Conservation (phyloP, 208 protist species). For the Trypanosoma rangeli region DNA sequence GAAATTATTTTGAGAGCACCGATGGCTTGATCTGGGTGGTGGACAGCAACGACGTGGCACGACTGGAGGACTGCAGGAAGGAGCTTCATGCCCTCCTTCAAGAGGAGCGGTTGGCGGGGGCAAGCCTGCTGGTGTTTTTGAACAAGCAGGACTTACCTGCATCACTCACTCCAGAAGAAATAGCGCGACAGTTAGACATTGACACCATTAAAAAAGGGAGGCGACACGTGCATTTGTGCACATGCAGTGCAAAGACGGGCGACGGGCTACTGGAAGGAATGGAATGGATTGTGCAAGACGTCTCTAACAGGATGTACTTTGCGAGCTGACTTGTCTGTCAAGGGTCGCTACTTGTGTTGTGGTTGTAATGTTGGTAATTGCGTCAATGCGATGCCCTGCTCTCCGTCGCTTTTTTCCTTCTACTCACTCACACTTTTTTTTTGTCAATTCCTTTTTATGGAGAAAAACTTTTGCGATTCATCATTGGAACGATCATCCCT, state of each 20-base stretch:
- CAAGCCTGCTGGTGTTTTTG: conserved; percentile 99
- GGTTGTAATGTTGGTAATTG: too few species aligned
- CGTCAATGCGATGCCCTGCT: too few species aligned
- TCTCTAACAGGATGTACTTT: conserved; percentile 92
- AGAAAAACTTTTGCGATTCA: too few species aligned
- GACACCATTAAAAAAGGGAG: conserved; percentile 75
- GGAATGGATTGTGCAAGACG: conserved; percentile 98
- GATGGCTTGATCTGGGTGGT: conserved; percentile 97
- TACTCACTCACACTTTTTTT: too few species aligned
- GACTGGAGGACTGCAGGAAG: conserved; percentile 90
- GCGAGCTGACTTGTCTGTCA: conserved; percentile 29
- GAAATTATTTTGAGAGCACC: conserved; percentile 97
- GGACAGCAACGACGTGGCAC: conserved; percentile 94
- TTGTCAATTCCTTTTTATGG: too few species aligned
- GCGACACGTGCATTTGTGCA: conserved; percentile 94
- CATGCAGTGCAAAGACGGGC: conserved; percentile 96
- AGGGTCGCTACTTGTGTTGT: neutral
- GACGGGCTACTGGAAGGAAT: conserved; percentile 97
- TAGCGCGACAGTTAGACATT: conserved; percentile 73
- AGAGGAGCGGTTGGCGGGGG: conserved; percentile 97
- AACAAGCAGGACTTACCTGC: conserved; percentile 99
- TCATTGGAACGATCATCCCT: too few species aligned
- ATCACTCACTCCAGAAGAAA: conserved; percentile 58
- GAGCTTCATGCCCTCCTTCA: conserved; percentile 96
- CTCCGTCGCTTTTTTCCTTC: too few species aligned